Conservation (phyloP, 225 moss, liverwort and hornwort species). For the Rhytidiadelphus loreus region DNA sequence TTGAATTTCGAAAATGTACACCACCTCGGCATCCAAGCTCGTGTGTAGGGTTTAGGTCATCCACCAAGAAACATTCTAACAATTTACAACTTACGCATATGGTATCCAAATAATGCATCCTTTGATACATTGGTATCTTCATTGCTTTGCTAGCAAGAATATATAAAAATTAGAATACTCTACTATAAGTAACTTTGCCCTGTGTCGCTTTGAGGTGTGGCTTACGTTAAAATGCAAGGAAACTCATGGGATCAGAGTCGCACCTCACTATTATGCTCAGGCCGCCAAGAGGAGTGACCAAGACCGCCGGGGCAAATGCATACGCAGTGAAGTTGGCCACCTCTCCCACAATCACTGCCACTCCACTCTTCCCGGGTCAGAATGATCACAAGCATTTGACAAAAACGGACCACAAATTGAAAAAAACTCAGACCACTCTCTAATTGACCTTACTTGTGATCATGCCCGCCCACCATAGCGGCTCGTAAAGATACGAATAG, state of each 20-base stretch:
- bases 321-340: slow-evolving; percentile 96
- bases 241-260: background rate
- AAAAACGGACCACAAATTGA: background rate
- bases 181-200: background rate
- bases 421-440: background rate
- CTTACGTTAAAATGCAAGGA: background rate
- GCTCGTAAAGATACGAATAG: slow-evolving; percentile 85
- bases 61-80: background rate
- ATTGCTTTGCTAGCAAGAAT: background rate
- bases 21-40: background rate
- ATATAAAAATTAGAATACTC: background rate
- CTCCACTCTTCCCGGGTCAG: slow-evolving; percentile 4
- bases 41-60: background rate
- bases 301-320: slow-evolving; percentile 93
- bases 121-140: background rate
- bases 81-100: background rate
- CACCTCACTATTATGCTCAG: slow-evolving; percentile 96
- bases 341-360: slow-evolving; percentile 94
- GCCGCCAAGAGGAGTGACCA: slow-evolving; percentile 90
- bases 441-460: slow-evolving; percentile 59
- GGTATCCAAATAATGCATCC: background rate
- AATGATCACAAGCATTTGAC: background rate
- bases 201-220: background rate
- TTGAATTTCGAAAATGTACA: background rate
- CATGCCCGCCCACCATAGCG: slow-evolving; percentile 99